A percentile compares a stretch with the other conserved stretches of the same genome.
These are phyloP conservation scores for Trametes cinnabarina DNA, from an alignment of 768 basidiomycete species.

Conservation along the genomic window DNA sequence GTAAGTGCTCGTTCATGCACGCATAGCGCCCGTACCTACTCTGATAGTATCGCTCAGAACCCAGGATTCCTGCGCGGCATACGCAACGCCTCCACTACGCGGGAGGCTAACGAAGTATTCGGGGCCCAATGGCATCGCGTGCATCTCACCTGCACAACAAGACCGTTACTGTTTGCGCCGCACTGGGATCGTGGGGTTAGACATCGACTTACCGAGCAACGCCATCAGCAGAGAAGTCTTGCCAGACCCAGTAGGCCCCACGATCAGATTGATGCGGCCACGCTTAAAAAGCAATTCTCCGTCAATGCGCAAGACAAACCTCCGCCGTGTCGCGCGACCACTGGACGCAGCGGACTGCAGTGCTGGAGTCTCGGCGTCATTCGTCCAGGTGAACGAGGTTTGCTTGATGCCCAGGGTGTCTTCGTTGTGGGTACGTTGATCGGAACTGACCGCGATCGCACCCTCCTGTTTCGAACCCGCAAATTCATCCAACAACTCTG, in stretches of 20 bases:
- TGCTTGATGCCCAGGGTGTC: slow-evolving; percentile 51
- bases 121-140: slow-evolving; percentile 47
- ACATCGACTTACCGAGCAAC: slow-evolving; percentile 4
- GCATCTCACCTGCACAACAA: slow-evolving; percentile 60
- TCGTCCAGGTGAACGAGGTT: slow-evolving; percentile 57
- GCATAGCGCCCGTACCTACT: slow-evolving; percentile 29
- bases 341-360: slow-evolving; percentile 26
- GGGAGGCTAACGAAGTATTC: slow-evolving; percentile 72
- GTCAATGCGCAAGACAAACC: slow-evolving; percentile 47
- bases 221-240: slow-evolving; percentile 53
- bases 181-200: too few species aligned
- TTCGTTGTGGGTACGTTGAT: neutral
- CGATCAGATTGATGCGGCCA: slow-evolving; percentile 51
- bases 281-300: slow-evolving; percentile 52
- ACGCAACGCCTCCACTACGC: slow-evolving; percentile 64
- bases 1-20: neutral
- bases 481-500: slow-evolving; percentile 49
- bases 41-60: slow-evolving; percentile 74
- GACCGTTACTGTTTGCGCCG: too few species aligned
- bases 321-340: slow-evolving; percentile 28
- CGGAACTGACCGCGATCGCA: neutral
- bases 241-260: slow-evolving; percentile 55
- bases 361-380: slow-evolving; percentile 32
- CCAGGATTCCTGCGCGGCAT: slow-evolving; percentile 83
- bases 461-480: slow-evolving; percentile 23